Evolutionary conservation across 2,329 filamentous ascomycete genomes (phyloP).

Genomic region (Colletotrichum salicis): DNA sequence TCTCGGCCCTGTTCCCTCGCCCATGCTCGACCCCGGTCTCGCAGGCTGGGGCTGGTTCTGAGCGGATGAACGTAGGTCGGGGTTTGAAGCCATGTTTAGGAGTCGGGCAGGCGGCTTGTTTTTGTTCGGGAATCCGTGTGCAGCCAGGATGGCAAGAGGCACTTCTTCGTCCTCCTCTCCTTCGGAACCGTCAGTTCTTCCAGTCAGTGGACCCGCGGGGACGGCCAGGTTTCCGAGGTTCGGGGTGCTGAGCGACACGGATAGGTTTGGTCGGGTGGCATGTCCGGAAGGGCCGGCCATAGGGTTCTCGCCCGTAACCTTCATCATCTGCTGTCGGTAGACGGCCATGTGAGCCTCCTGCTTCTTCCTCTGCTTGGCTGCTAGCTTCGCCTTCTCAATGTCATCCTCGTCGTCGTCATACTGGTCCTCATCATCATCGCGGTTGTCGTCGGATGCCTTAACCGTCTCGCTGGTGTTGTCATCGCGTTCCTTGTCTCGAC

Average conservation of each 20-base stretch:
- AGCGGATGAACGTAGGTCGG: conserved; percentile 72
- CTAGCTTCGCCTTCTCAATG: conserved; percentile 76
- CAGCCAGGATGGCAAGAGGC: conserved; percentile 85
- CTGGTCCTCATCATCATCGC: conserved; percentile 72
- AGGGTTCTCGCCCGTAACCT: conserved; percentile 82
- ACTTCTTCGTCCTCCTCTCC: conserved; percentile 88
- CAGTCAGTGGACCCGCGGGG: conserved; percentile 48
- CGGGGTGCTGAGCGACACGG: conserved; percentile 70
- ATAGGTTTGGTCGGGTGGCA: conserved; percentile 63
- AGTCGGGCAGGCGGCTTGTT: conserved; percentile 78
- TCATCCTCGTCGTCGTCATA: conserved; percentile 85
- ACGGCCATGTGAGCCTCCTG: conserved; percentile 91
- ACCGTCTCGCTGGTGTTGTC: conserved; percentile 54
- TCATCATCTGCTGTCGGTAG: conserved; percentile 96
- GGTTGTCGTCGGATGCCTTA: conserved; percentile 61
- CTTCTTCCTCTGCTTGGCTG: conserved; percentile 81
- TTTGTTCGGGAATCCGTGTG: conserved; percentile 87
- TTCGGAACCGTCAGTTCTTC: conserved; percentile 67
- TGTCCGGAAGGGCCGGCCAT: conserved; percentile 61
- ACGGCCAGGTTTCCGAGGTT: conserved; percentile 59
- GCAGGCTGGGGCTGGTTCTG: conserved; percentile 53
- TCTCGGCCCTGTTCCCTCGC: conserved; percentile 53
- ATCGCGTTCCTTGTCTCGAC: conserved; percentile 76
- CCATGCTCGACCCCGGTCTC: conserved; percentile 67
- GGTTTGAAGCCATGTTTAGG: conserved; percentile 73